Base-by-base conservation (phyloP, 331 rosid species). In the Ulmus americana region DNA sequence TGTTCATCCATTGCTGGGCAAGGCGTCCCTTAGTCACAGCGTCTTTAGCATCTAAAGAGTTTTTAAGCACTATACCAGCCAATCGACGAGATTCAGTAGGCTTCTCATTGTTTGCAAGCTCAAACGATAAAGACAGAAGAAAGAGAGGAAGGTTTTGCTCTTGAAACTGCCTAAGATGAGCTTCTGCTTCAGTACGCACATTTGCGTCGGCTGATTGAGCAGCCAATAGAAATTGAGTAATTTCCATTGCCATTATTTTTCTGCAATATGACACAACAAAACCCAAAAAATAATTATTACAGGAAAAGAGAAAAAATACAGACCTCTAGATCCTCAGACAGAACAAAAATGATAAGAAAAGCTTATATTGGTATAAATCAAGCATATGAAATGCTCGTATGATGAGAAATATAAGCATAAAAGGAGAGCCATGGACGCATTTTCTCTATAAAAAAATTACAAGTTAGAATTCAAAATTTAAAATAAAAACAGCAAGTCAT, bases 61-160 rank as follows among this genome's bases (percentile, higher is more conserved):
- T 79, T 77, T 79, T 79, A 9, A 79, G 74, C 43, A 79, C 70
- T 50, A 79, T 65, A 70, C 83, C 83, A 44, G 83, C 80, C 65
- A 79, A 64, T 40, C 69, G 59, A 18, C 83, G 83, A 56, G 80
- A 74, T 59, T 79, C 83, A 4, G 61, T 52, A 28, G 83, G 80
- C 55, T 79, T 79, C 48, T 79, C 83, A 46, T 70, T 58, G 46
- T 70, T 75, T 10, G 74, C 83, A 55, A 79, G 74, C 71, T 79
- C 83, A 65, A 65, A 42, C 0, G 83, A 70, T 47, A 79, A 57
- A 4, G 83, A 74, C 49, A 79, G 69, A 65, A 79, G 77, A 58
- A 74, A 79, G 9, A 46, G 63, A 56, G 83, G 68, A 61, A 70
- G 65, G 28, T 79, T 79, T 57, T 79, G 83, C 83, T 74, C 80